Evolutionary conservation across 202 grass and related monocot genomes (phyloP).

Genomic region (Miscanthus sacchariflorus): DNA sequence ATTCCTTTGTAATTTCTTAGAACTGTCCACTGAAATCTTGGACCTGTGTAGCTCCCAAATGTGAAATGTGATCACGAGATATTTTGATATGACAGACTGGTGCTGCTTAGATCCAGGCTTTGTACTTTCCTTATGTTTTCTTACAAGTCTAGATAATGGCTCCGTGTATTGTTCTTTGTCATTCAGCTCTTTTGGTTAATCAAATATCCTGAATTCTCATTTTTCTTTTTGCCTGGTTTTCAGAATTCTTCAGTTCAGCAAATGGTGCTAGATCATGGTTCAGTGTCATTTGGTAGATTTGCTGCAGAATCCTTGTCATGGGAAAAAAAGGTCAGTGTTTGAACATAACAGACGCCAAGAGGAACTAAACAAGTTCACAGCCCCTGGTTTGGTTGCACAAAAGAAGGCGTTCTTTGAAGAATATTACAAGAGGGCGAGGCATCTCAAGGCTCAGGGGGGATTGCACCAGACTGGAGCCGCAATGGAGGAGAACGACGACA

Average conservation of each 20-base stretch:
- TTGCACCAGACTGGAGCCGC: constrained; percentile 7
- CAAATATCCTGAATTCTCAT: neutral
- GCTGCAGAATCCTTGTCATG: constrained; percentile 74
- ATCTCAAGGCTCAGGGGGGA: constrained; percentile 56
- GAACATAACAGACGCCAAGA: constrained; percentile 69
- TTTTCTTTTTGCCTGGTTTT: constrained; percentile 14
- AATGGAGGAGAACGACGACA: constrained; percentile 29
- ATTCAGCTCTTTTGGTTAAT: neutral
- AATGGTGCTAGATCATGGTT: constrained; percentile 76
- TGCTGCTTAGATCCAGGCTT: neutral
- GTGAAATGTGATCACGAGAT: neutral
- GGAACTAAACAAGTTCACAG: constrained; percentile 71
- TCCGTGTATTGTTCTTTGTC: neutral
- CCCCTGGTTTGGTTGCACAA: constrained; percentile 81
- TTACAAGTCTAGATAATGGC: neutral
- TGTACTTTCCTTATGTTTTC: neutral
- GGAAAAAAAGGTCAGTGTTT: constrained; percentile 83
- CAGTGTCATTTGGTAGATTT: constrained; percentile 87
- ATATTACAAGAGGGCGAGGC: constrained; percentile 71
- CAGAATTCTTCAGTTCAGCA: constrained; percentile 67
- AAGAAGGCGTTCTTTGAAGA: constrained; percentile 97
- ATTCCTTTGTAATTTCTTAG: neutral
- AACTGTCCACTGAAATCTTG: constrained; percentile 5
- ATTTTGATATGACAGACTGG: constrained; percentile 19
- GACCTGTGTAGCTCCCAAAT: neutral